Evolutionary conservation across 108 stramenopile genomes (phyloP), one percentile per base, ranked within the genome.

Genomic region (Chaetoceros tenuissimus): DNA sequence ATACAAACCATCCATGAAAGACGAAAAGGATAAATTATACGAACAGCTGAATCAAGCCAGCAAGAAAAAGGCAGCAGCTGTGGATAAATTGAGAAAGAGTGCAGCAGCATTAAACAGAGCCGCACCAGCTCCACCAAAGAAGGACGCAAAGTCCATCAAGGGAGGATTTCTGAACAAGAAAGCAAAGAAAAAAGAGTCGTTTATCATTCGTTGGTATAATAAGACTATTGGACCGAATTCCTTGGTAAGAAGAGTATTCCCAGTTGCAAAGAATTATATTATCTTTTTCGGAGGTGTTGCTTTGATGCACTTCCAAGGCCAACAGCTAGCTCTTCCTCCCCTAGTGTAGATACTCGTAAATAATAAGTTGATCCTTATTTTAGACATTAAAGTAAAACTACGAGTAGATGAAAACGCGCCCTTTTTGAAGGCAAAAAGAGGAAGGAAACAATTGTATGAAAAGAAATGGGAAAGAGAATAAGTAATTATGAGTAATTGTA

Each of bases 81-180:
- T 91, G 19, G 77, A 81, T 40, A 31, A 61, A 54, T 66, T 87
- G 17, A 77, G 84, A n/a, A 74, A 82, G 50, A 67, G 62, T 50
- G 79, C 84, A 1, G 56, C 69, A 25, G 59, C 68, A 3, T 48
- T 75, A 40, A 74, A 59, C 22, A 64, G 81, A 62, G 50, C 44
- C 3, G 22, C 29, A 20, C 31, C 28, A 25, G 13, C 56, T 23
- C n/a, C 31, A 27, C 21, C 58, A 26, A 73, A 73, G 44, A 64
- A 67, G 47, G 27, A 21, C 1, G 68, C 74, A 17, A 40, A 26
- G 25, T 74, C 79, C 1, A 81, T 91, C 58, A 82, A 82, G 65
- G 40, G 83, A 21, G 89, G 89, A 30, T 91, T 91, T 61, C 59
- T 91, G 59, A 86, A 91, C 53, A 81, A 81, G 59, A 67, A 66